Evolutionary conservation across 495 filamentous ascomycete species (phyloP), one percentile per base, ranked within the genome.

Genomic region (Pyrenopolyporus hunteri): DNA sequence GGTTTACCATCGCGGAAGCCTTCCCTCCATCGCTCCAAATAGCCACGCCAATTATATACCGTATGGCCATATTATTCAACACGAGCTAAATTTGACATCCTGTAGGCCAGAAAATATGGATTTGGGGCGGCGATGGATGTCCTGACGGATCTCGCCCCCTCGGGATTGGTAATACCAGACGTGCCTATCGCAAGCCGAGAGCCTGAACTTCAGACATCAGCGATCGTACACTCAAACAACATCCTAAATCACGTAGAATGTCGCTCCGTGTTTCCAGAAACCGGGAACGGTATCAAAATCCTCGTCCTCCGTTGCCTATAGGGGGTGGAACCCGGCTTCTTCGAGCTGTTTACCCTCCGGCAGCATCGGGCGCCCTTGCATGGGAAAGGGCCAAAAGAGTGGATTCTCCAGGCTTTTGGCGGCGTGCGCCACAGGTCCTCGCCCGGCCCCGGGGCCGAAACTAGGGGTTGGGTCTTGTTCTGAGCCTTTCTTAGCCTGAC

Each of bases 301-400:
- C 2, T 3, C 10, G 2, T 22, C 3, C 13, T 29, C 23, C 14
- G 25, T 23, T 32, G 11, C 28, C 47, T 70, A 74, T 7, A 80
- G 46, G 23, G 73, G 54, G 33, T 67, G 72, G 56, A 84, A 84
- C 2, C 82, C 82, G 8, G 75, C 74, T 26, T 77, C 69, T 56
- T 78, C 73, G 45, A 83, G 67, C 49, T 73, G 66, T 16, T 70
- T 47, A 3, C 77, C 76, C 19, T 66, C 71, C 4, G 74, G 76
- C 49, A 84, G 43, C 52, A 82, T 73, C 1, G 82, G 80, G n/a
- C 77, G 67, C 1, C 80, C 80, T 47, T 83, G 81, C 71, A 82
- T 76, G 1, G 80, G 80, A 57, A 83, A 83, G 1, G 79, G 79
- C 78, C 79, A 83, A 22, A 83, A 84, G 29, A 83, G 55, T 8